These are phyloP conservation scores for Pichia terricola DNA, from an alignment of 1,139 yeast genomes.

Conservation along the genomic window DNA sequence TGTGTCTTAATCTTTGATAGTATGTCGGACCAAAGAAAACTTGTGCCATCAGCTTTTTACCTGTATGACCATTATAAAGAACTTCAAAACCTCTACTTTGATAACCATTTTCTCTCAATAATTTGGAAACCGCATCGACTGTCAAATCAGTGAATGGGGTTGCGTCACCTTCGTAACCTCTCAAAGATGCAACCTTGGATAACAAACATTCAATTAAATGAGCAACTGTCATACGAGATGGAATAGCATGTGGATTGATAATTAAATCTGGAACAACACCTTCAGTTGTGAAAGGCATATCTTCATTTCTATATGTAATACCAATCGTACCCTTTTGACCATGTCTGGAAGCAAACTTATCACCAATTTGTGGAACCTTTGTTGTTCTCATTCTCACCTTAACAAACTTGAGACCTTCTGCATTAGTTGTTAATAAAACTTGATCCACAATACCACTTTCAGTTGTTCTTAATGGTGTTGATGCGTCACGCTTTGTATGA, in stretches of 20 bases:
- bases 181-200: slow-evolving; percentile 87
- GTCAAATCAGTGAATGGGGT: slow-evolving; percentile 98
- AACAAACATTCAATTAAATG: slow-evolving; percentile 96
- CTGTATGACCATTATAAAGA: slow-evolving; percentile 98
- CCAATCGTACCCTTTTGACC: slow-evolving; percentile 99
- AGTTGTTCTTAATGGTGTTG: slow-evolving; percentile 92
- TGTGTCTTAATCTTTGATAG: slow-evolving; percentile 96
- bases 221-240: slow-evolving; percentile 99
- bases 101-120: slow-evolving; percentile 90
- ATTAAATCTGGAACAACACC: slow-evolving; percentile 96
- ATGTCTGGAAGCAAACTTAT: slow-evolving; percentile 97
- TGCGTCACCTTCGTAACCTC: slow-evolving; percentile 98
- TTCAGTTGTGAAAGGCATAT: slow-evolving; percentile 96
- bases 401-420: slow-evolving; percentile 94
- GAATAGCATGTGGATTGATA: slow-evolving; percentile 98
- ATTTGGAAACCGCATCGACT: slow-evolving; percentile 88
- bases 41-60: slow-evolving; percentile 95
- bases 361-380: slow-evolving; percentile 97
- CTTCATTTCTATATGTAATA: slow-evolving; percentile 96
- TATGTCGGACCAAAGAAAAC: slow-evolving; percentile 98
- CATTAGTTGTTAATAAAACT: slow-evolving; percentile 91
- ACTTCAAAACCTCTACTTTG: slow-evolving; percentile 98
- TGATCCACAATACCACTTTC: slow-evolving; percentile 98
- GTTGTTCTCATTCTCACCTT: slow-evolving; percentile 99
- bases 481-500: slow-evolving; percentile 97